These are phyloP conservation scores for Angomonas ambiguus DNA, from an alignment of 208 protist species.

Conservation along the genomic window DNA sequence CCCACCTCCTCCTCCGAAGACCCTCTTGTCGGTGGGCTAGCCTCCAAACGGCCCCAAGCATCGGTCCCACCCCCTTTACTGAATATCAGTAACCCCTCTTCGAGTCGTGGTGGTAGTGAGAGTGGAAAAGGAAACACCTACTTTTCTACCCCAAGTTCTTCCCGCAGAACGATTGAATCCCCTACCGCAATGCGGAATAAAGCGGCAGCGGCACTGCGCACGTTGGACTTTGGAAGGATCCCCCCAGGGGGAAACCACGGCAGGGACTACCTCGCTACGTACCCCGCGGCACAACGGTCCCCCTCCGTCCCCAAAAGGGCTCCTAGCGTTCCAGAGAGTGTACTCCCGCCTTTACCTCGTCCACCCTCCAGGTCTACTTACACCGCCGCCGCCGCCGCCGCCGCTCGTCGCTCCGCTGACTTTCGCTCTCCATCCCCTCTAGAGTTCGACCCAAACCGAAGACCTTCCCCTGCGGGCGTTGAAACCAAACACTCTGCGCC, in stretches of 20 bases:
- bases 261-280: not conserved
- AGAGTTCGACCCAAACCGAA: not conserved
- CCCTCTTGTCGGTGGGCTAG: not conserved
- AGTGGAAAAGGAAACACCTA: not conserved
- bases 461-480: not conserved
- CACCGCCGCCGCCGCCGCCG: constrained; percentile 9
- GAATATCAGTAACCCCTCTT: not conserved
- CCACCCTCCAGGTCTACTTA: constrained; percentile 1
- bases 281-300: not conserved
- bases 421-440: constrained; percentile 1
- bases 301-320: not conserved
- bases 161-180: not conserved
- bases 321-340: no score
- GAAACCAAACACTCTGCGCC: not conserved
- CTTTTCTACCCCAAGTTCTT: not conserved
- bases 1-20: not conserved
- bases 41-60: not conserved
- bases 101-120: not conserved
- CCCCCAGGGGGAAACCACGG: not conserved
- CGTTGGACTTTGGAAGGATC: constrained; percentile 29
- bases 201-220: constrained; percentile 28
- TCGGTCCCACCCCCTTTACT: not conserved
- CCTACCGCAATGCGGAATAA: not conserved
- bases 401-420: constrained; percentile 14
- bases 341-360: not conserved